Evolutionary conservation across 768 basidiomycete species (phyloP), one percentile per base, ranked within the genome.

Genomic region (Phylloporus sp.): DNA sequence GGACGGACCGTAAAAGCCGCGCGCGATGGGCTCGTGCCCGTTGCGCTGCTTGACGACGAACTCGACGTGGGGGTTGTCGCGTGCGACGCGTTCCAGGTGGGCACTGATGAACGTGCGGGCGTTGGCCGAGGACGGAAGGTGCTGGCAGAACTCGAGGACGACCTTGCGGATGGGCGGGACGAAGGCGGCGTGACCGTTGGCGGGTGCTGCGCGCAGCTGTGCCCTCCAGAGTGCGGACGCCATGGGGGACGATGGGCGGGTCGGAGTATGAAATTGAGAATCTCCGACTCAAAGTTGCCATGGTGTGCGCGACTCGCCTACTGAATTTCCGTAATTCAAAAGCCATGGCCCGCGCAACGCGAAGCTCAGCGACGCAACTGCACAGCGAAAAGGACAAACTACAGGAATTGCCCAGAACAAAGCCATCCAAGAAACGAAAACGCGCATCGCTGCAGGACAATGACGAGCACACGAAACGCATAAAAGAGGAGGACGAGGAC

Each of bases 91-190:
- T 58, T 82, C 76, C 45, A 89, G 71, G 50, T 81, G n/a, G n/a
- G n/a, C 72, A 45, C 77, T 80, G 59, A 95, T 68, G 64, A 78
- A 93, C 22, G 72, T 76, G 57, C 90, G 82, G 7, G 86, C 74
- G 59, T 81, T 81, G 36, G 75, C 67, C 1, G 88, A 90, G 4
- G 88, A 83, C 1, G 85, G 80, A 79, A 84, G 87, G 44, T 78
- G 79, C 59, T 93, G 82, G 68, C 90, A 91, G 66, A 79, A 94
- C 67, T 92, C 88, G 63, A 95, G 80, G 53, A 95, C 89, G 50
- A 95, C 73, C 61, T 91, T 93, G 46, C 88, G 74, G n/a, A 87
- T 73, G 51, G 81, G 81, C 3, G 90, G 87, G 4, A 90, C 66
- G 66, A 86, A 93, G 1, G 80, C 71, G 34, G 68, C 62, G 61